Evolutionary conservation across 2,329 filamentous ascomycete genomes (phyloP).

Genomic region (Talaromyces pinophilus): DNA sequence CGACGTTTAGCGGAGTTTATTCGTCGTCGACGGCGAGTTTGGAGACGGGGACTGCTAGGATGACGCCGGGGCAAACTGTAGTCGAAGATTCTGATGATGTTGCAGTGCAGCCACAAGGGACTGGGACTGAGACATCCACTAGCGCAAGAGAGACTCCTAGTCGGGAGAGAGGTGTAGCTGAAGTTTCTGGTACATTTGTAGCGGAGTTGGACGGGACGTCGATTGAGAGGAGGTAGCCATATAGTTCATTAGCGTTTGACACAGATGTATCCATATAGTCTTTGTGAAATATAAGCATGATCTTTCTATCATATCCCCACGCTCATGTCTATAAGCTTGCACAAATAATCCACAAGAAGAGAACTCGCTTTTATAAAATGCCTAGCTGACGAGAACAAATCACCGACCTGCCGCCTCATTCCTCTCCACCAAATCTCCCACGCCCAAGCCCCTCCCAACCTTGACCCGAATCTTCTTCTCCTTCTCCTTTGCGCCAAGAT

Average conservation of each 20-base stretch:
- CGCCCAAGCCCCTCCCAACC: constrained; percentile 76
- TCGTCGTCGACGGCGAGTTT: constrained; percentile 8
- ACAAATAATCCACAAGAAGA: not conserved
- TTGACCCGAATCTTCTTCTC: constrained; percentile 79
- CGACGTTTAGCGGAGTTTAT: not conserved
- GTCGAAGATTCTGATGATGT: not conserved
- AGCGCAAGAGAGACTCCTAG: not conserved
- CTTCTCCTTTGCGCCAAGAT: constrained; percentile 56
- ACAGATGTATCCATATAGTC: not conserved
- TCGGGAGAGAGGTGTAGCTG: not conserved
- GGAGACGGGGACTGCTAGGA: constrained; percentile 15
- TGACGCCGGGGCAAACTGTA: not conserved
- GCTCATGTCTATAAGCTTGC: not conserved
- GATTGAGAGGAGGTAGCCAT: not conserved
- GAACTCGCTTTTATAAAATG: not conserved
- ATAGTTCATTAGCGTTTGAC: not conserved
- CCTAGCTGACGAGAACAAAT: not conserved
- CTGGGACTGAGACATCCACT: not conserved
- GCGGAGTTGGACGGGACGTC: constrained; percentile 10
- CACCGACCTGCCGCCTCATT: constrained; percentile 40
- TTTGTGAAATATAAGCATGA: constrained; percentile 10
- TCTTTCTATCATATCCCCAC: not conserved
- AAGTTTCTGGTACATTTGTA: not conserved
- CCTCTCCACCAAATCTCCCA: constrained; percentile 61
- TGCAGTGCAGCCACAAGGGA: not conserved